Evolutionary conservation across 2,329 filamentous ascomycete species (phyloP), one percentile per base, ranked within the genome.

Genomic region (Colletotrichum brevisporum): DNA sequence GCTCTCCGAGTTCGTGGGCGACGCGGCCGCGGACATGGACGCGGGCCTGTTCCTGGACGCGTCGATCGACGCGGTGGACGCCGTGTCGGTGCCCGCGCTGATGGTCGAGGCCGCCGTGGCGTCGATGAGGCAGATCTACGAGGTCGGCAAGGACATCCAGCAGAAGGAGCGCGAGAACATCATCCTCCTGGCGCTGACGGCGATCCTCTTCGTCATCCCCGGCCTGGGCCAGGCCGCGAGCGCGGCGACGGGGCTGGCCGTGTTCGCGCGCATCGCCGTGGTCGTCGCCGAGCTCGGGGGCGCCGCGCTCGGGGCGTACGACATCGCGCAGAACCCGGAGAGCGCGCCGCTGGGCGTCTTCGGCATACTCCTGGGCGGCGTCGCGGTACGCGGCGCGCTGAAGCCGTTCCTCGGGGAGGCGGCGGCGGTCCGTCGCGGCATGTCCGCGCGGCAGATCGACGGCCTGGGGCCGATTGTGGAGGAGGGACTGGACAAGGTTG

Each of bases 171-270:
- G 73, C 12, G 71, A 71, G 10, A 51, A 73, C 1, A 68, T 77
- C 1, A 73, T 78, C 39, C 12, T 76, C 15, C 55, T 63, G 45
- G 78, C 83, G 13, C 71, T 86, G 21, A 83, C 83, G 66, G 83
- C 83, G 58, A 43, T 83, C 55, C 78, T 88, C 60, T 84, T 85
- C 47, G 77, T 88, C 27, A 78, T 87, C 36, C 86, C 86, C 26
- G 83, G 86, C 67, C 70, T 86, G 15, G 85, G 84, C 55, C 83
- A 85, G 67, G 45, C 84, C 67, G 81, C 83, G 84, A 2, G 71
- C 83, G 26, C 69, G 69, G 52, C 71, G 31, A 48, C 69, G 16
- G 61, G 69, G 45, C 52, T 36, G 9, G 51, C 63, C 27, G 54
- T 71, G n/a, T 45, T 75, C 0, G 72, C 70, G 2, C 54, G 60